phyloP scores from a whole-genome alignment of 495 filamentous ascomycete species.

The Podospora australis region DNA sequence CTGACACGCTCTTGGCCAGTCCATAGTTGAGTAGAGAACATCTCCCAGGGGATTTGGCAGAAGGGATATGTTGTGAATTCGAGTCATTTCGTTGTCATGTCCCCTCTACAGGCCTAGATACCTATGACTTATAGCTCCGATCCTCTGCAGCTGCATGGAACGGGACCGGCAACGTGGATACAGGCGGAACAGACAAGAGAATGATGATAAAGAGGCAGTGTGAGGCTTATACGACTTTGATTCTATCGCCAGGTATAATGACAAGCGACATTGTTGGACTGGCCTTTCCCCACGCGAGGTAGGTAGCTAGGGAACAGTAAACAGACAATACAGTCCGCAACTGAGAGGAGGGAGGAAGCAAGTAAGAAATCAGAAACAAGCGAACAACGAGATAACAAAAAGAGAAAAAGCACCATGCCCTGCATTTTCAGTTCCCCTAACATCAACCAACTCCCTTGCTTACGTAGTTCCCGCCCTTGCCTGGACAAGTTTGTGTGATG shows the following conservation, averaged over 20 bases:
- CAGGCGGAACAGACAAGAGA: background rate
- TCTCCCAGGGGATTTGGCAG: too few relatives aligned
- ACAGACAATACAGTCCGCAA: background rate
- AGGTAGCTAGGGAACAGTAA: background rate
- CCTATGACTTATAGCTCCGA: background rate
- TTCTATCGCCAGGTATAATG: background rate
- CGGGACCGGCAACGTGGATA: background rate
- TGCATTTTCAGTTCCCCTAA: constrained; percentile 31
- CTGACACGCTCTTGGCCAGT: too few relatives aligned
- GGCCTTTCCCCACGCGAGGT: background rate
- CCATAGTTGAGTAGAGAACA: too few relatives aligned
- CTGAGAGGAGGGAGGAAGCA: constrained; percentile 1
- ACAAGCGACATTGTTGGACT: background rate
- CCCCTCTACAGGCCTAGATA: too few relatives aligned
- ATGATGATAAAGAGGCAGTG: background rate
- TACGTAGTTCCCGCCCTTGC: constrained; percentile 18
- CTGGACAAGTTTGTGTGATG: constrained; percentile 18
- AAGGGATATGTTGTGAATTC: too few relatives aligned
- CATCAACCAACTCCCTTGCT: constrained; percentile 32
- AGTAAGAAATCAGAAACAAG: constrained; percentile 14
- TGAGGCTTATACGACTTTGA: background rate
- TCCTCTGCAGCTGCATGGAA: too few relatives aligned
- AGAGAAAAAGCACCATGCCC: constrained; percentile 24
- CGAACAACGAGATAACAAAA: constrained; percentile 15
- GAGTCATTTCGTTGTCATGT: too few relatives aligned